Evolutionary conservation across 1,139 yeast genomes (phyloP), one percentile per base, ranked within the genome.

Genomic region (Debaryomyces subglobosus): DNA sequence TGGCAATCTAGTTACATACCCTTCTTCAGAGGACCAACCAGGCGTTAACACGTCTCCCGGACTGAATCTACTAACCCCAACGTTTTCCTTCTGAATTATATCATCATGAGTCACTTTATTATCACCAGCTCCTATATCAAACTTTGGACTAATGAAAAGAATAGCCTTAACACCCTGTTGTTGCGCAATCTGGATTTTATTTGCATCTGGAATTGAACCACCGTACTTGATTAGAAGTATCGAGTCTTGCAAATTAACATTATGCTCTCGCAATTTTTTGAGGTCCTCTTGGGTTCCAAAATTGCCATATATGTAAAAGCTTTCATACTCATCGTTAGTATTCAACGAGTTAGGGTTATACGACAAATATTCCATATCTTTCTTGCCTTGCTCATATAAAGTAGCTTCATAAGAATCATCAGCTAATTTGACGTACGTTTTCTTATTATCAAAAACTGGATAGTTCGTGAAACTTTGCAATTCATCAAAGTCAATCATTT

Each of bases 21-120:
- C 73, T 16, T 69, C 73, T n/a, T 72, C 68, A 2, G 85, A 71
- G 0, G 86, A 72, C 86, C 89, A 85, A 0, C 95, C 96, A 0
- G 96, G 96, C 1, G 87, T 79, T 20, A 89, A 65, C 2, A 89
- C 79, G 63, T 90, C 96, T 2, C 98, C 98, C 0, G 95, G 83
- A 49, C 82, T 79, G 50, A 74, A 70, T 49, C 89, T 83, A 0
- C 86, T 74, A 34, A 84, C 72, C 0, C 86, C 96, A 2, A 87
- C 88, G 49, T 88, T 78, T 23, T 78, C 78, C 49, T 82, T 78
- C 60, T 85, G 86, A 24, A 87, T 81, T 0, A 82, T 73, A 41
- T 78, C 82, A 21, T 65, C 71, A 32, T 58, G 56, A 1, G 66
- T 69, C 48, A 79, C 82, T 20, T 79, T 74, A 3, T 68, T 64